Percentiles rank a stretch among this genome's conserved stretches.
phyloP scores from a whole-genome alignment of 2,329 filamentous ascomycete genomes.

The Colletotrichum tanaceti region DNA sequence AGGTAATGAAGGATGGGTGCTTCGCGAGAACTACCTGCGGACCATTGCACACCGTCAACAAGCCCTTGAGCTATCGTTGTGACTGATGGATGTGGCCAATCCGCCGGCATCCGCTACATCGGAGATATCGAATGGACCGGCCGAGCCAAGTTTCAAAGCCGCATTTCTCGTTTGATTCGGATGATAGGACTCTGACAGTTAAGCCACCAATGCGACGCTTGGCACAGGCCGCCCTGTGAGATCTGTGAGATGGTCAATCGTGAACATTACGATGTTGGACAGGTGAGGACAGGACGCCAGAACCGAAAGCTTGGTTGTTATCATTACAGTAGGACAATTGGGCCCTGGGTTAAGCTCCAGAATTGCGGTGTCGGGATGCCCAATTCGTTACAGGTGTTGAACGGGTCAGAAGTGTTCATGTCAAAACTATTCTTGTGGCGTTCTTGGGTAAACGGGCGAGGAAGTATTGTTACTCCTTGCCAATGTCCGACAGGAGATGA shows the following conservation, averaged over 20 bases:
- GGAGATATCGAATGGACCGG: neutral
- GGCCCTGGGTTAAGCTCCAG: constrained; percentile 51
- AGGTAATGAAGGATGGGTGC: neutral
- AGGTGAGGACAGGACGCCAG: constrained; percentile 52
- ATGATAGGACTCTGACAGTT: constrained; percentile 47
- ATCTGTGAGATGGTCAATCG: constrained; percentile 50
- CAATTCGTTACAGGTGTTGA: constrained; percentile 36
- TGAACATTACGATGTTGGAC: constrained; percentile 49
- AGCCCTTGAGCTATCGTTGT: neutral
- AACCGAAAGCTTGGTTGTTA: constrained; percentile 49
- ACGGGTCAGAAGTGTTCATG: constrained; percentile 43
- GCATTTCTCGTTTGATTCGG: constrained; percentile 51
- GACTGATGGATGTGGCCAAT: neutral
- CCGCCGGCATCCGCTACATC: neutral
- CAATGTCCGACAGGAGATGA: constrained; percentile 46
- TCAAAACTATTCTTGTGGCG: constrained; percentile 45
- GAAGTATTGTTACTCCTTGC: constrained; percentile 46
- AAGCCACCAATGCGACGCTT: constrained; percentile 50
- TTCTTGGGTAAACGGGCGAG: constrained; percentile 45
- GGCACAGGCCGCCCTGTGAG: constrained; percentile 49
- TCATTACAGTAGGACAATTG: constrained; percentile 50
- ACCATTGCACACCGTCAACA: neutral
- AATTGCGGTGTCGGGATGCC: constrained; percentile 47
- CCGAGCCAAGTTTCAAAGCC: constrained; percentile 52
- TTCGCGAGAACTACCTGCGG: neutral